Evolutionary conservation across 805 yeast genomes (phyloP).

Genomic region (Myxozyma geophila): DNA sequence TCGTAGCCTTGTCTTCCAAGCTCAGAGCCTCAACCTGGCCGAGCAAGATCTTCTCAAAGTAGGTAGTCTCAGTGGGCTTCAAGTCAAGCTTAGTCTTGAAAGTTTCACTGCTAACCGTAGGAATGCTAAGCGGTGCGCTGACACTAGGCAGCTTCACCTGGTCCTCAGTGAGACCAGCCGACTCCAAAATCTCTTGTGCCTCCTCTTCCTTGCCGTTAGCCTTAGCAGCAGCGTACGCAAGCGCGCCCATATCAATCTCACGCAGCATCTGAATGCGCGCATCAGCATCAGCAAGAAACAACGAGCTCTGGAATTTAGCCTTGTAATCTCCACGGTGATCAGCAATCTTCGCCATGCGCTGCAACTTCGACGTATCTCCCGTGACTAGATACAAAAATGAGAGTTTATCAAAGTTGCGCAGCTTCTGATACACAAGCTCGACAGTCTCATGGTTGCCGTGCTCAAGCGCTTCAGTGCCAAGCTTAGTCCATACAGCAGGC

Average conservation of each 20-base stretch:
- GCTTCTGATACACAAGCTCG: constrained; percentile 86
- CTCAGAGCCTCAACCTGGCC: constrained; percentile 74
- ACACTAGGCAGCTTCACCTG: constrained; percentile 65
- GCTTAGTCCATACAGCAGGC: constrained; percentile 72
- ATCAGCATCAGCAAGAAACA: constrained; percentile 74
- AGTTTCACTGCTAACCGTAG: constrained; percentile 54
- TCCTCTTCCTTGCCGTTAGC: constrained; percentile 77
- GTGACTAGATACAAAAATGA: constrained; percentile 85
- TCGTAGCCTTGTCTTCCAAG: constrained; percentile 50
- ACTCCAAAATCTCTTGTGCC: constrained; percentile 71
- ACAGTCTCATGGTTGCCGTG: constrained; percentile 89
- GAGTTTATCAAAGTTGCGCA: constrained; percentile 82
- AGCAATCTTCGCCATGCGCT: constrained; percentile 87
- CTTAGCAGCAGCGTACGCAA: constrained; percentile 92
- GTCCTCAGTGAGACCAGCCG: constrained; percentile 66
- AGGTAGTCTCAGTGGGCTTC: constrained; percentile 69
- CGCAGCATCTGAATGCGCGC: constrained; percentile 75
- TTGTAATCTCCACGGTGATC: constrained; percentile 82
- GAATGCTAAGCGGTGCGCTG: constrained; percentile 52
- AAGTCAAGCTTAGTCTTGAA: constrained; percentile 77
- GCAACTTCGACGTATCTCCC: constrained; percentile 76
- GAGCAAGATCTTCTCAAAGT: constrained; percentile 80
- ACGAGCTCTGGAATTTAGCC: constrained; percentile 79
- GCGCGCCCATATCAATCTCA: constrained; percentile 78
- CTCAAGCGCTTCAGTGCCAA: constrained; percentile 81